Conservation (phyloP, 2,329 filamentous ascomycete species). For the Colletotrichum sansevieriae region DNA sequence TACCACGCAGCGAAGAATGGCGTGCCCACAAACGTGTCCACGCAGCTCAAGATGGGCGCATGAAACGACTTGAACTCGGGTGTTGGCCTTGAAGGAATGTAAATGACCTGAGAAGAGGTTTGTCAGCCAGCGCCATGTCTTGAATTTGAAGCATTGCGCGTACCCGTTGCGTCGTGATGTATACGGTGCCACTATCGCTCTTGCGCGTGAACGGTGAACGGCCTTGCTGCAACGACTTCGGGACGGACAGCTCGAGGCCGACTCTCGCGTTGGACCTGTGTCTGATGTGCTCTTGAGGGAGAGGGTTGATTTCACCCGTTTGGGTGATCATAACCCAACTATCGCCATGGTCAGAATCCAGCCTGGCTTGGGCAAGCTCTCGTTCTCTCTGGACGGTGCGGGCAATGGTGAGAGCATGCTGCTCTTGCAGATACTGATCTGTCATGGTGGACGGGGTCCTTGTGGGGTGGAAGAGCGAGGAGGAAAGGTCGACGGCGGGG, state of each 20-base stretch:
- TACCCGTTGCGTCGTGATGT: conserved; percentile 89
- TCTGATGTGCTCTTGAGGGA: conserved; percentile 85
- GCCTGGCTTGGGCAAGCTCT: conserved; percentile 42
- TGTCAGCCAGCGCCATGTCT: conserved; percentile 26
- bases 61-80: conserved; percentile 87
- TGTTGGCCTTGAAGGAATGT: conserved; percentile 80
- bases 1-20: conserved; percentile 95
- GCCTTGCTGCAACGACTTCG: conserved; percentile 71
- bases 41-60: conserved; percentile 86
- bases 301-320: conserved; percentile 80
- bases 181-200: conserved; percentile 80
- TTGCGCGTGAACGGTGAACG: conserved; percentile 76
- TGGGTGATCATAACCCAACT: conserved; percentile 94
- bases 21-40: conserved; percentile 87
- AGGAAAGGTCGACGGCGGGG: conserved; percentile 39
- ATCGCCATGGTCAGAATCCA: conserved; percentile 67
- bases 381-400: conserved; percentile 52
- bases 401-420: conserved; percentile 59
- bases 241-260: conserved; percentile 79
- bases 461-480: conserved; percentile 35
- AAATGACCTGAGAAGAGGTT: conserved; percentile 75
- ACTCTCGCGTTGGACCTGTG: conserved; percentile 86
- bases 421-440: conserved; percentile 53
- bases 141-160: conserved; percentile 47
- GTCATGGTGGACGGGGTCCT: conserved; percentile 56